These are phyloP conservation scores for Nothomitra cinnamomea DNA, from an alignment of 2,329 filamentous ascomycete species.

Conservation along the genomic window DNA sequence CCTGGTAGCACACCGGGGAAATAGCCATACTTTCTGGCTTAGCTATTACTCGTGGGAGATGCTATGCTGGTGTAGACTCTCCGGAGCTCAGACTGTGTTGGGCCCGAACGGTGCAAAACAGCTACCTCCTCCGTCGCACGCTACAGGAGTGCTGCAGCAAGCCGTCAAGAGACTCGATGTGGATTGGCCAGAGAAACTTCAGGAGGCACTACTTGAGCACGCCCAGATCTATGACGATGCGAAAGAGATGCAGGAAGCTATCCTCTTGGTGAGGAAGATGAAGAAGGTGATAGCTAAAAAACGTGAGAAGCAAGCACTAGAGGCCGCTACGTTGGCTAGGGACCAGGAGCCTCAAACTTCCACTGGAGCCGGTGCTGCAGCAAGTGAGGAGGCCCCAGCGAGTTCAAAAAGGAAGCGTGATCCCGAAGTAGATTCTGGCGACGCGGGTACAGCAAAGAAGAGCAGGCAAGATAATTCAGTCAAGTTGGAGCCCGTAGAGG, in stretches of 20 bases:
- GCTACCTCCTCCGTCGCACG: slow-evolving; percentile 47
- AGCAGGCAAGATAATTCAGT: slow-evolving; percentile 31
- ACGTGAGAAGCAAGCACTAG: slow-evolving; percentile 46
- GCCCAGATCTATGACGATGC: slow-evolving; percentile 84
- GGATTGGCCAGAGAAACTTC: slow-evolving; percentile 33
- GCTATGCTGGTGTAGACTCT: slow-evolving; percentile 30
- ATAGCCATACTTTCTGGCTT: slow-evolving; percentile 87
- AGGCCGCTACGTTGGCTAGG: slow-evolving; percentile 32
- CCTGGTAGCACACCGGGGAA: slow-evolving; percentile 49
- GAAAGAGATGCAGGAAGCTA: slow-evolving; percentile 53
- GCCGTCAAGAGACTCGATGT: slow-evolving; percentile 39
- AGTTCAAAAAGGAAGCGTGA: slow-evolving; percentile 56
- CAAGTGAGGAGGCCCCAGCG: slow-evolving; percentile 22
- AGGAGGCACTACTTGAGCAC: slow-evolving; percentile 29
- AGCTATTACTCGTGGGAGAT: slow-evolving; percentile 89
- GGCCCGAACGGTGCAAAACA: slow-evolving; percentile 33
- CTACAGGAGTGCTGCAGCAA: slow-evolving; percentile 59
- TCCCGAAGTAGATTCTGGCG: slow-evolving; percentile 15
- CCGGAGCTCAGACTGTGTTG: slow-evolving; percentile 37
- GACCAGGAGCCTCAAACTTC: slow-evolving; percentile 11
- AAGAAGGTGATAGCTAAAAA: slow-evolving; percentile 45
- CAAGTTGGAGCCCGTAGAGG: slow-evolving; percentile 20
- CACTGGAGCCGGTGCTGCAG: slow-evolving; percentile 12
- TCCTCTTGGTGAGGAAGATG: slow-evolving; percentile 55
- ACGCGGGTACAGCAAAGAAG: slow-evolving; percentile 48